Evolutionary conservation across 2,329 filamentous ascomycete genomes (phyloP), one percentile per base, ranked within the genome.

Genomic region (Cercospora sp.): DNA sequence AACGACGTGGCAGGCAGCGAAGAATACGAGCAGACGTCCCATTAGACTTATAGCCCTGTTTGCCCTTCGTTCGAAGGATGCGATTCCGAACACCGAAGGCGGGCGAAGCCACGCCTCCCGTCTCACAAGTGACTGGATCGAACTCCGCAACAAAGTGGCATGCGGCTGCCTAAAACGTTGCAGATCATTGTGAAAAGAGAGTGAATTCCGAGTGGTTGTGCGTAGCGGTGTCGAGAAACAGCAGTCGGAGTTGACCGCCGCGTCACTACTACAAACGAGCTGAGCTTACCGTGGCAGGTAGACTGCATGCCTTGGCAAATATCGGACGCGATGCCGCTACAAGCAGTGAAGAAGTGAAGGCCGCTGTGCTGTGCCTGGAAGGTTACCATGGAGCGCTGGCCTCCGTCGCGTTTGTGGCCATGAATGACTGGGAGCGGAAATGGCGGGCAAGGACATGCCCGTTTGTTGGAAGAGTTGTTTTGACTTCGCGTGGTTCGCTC

Each of bases 51-150:
- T 57, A 26, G 23, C 51, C 51, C 51, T 57, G 23, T 30, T 57
- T 57, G 13, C 23, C 51, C 51, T 30, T 20, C 18, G 7, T 45
- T 18, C 18, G 51, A 26, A 57, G 51, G 51, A 57, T 57, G 23
- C 51, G 28, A 57, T 57, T 57, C 51, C 51, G 51, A 57, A 57
- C 51, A 28, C 51, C 51, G 51, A 57, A 18, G 18, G 42, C 42
- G 42, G 42, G 42, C 20, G 18, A 48, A 48, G 42, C 8, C 42
- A 48, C n/a, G 42, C 9, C 3, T 48, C 42, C 51, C 51, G 23
- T 30, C 51, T 57, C 51, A 57, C 9, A 20, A 23, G 10, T 16
- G 51, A 20, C 42, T 48, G 42, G 18, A 1, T 20, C 42, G 30
- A 48, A 48, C 42, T 48, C 42, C 42, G 42, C 42, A 20, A 5